Evolutionary conservation across 2,329 filamentous ascomycete genomes (phyloP).

Genomic region (Catunica adiposa): DNA sequence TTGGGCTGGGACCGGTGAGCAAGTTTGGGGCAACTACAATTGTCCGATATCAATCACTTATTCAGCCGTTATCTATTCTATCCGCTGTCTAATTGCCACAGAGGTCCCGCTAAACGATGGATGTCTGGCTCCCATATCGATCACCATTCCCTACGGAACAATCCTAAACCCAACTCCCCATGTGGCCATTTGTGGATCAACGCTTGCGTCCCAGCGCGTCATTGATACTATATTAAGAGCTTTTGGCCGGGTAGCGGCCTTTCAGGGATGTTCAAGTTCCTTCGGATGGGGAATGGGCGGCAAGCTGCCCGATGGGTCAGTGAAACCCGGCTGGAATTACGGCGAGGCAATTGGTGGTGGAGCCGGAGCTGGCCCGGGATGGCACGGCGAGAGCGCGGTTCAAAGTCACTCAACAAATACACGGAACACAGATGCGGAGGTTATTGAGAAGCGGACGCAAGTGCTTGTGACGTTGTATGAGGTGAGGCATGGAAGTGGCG

Average conservation of each 20-base stretch:
- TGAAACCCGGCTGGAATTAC: constrained; percentile 53
- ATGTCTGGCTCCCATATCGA: constrained; percentile 59
- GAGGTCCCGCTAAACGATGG: constrained; percentile 81
- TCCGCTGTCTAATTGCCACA: constrained; percentile 62
- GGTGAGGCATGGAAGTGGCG: constrained; percentile 45
- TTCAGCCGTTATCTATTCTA: constrained; percentile 65
- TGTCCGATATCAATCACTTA: constrained; percentile 23
- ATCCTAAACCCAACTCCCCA: constrained; percentile 61
- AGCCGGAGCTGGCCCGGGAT: constrained; percentile 53
- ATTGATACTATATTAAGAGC: constrained; percentile 72
- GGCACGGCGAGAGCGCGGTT: constrained; percentile 61
- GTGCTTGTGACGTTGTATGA: constrained; percentile 55
- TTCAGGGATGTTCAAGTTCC: constrained; percentile 70
- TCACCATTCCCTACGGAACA: constrained; percentile 54
- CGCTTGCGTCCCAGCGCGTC: constrained; percentile 62
- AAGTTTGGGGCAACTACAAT: constrained; percentile 24
- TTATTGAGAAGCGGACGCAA: constrained; percentile 58
- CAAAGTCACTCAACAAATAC: constrained; percentile 81
- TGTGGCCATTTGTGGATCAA: constrained; percentile 69
- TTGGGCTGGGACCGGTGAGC: constrained; percentile 23
- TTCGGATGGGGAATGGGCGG: constrained; percentile 71
- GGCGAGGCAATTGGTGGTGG: constrained; percentile 76
- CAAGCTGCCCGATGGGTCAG: constrained; percentile 37
- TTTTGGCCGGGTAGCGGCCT: constrained; percentile 63
- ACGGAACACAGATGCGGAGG: constrained; percentile 63